Conservation (phyloP, 2,329 filamentous ascomycete species). For the Elsinoe fawcettii region DNA sequence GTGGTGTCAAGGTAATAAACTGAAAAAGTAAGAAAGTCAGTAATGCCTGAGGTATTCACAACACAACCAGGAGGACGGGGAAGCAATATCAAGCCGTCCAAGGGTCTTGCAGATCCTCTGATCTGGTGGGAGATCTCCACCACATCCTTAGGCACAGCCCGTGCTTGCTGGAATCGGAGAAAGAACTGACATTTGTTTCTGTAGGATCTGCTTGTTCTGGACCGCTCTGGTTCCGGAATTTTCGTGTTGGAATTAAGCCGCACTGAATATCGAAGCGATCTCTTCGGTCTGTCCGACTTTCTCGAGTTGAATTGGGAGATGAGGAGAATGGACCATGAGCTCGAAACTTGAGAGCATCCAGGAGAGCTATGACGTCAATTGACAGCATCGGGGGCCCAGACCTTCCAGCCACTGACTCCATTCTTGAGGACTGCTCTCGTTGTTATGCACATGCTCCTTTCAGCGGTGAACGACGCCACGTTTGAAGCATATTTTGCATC, state of each 20-base stretch:
- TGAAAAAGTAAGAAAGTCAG: neutral
- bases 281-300: neutral
- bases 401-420: neutral
- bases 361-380: neutral
- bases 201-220: neutral
- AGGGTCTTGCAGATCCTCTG: slow-evolving; percentile 13
- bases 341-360: neutral
- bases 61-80: neutral
- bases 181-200: neutral
- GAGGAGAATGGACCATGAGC: neutral
- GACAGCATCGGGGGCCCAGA: neutral
- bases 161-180: neutral
- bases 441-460: too few species aligned
- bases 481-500: neutral
- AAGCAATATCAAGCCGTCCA: slow-evolving; percentile 2
- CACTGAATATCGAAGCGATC: neutral
- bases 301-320: neutral
- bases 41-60: neutral
- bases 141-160: neutral
- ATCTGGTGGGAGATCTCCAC: slow-evolving; percentile 4
- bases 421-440: too few species aligned
- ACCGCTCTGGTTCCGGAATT: neutral
- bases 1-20: neutral
- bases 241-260: neutral
- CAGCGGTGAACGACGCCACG: neutral